These are phyloP conservation scores for Aspergillus leporis DNA, from an alignment of 495 filamentous ascomycete species.

Conservation along the genomic window DNA sequence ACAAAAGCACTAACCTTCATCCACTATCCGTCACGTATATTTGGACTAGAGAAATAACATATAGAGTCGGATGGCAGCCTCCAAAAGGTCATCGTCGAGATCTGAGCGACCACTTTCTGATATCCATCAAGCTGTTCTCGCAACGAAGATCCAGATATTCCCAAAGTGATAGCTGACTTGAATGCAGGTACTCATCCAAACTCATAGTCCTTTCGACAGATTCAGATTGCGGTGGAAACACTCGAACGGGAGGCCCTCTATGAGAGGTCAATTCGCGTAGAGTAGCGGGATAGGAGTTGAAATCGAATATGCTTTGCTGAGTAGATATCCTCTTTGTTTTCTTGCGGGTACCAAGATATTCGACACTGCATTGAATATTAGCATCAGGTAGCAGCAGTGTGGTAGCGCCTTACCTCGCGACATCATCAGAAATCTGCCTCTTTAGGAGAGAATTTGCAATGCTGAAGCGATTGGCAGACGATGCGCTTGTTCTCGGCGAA, in stretches of 20 bases:
- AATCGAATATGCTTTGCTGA: background rate
- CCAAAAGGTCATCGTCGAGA: background rate
- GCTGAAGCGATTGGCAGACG: background rate
- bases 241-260: background rate
- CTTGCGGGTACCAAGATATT: background rate
- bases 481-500: background rate
- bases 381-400: background rate
- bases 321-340: background rate
- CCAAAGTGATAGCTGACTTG: background rate
- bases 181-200: background rate
- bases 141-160: constrained; percentile 4
- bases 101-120: background rate
- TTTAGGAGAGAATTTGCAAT: background rate
- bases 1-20: background rate
- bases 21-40: background rate
- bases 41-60: background rate
- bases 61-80: background rate
- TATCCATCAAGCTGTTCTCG: background rate
- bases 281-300: background rate
- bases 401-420: background rate
- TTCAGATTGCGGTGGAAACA: background rate
- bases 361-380: background rate
- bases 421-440: background rate
- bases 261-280: background rate
- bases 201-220: background rate